Conservation (phyloP, 257 asterid species). For the Haberlea rhodopensis region DNA sequence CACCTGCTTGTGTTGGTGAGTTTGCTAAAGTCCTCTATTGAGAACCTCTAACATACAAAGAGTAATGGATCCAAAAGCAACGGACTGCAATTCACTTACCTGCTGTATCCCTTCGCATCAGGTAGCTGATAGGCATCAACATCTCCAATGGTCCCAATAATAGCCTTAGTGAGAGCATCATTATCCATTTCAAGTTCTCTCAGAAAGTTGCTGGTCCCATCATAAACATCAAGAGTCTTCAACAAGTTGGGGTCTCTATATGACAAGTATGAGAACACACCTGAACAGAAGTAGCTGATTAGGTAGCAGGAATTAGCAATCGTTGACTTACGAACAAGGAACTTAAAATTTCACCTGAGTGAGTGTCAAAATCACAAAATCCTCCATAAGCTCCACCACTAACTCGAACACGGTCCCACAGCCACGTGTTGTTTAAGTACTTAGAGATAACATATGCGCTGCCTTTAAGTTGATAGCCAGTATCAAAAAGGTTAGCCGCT, state of each 20-base stretch:
- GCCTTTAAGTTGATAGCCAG: slow-evolving; percentile 90
- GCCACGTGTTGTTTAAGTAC: slow-evolving; percentile 78
- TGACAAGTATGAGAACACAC: slow-evolving; percentile 88
- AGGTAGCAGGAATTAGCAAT: slow-evolving; percentile 16
- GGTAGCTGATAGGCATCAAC: slow-evolving; percentile 93
- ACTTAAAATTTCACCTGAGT: slow-evolving; percentile 58
- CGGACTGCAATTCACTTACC: slow-evolving; percentile 43
- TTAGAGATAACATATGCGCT: slow-evolving; percentile 91
- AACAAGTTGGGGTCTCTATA: slow-evolving; percentile 95
- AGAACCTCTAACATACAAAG: neutral
- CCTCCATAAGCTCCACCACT: slow-evolving; percentile 99
- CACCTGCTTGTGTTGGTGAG: neutral
- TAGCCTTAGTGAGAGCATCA: slow-evolving; percentile 92
- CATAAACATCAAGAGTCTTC: slow-evolving; percentile 89
- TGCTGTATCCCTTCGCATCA: slow-evolving; percentile 95
- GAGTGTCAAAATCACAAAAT: slow-evolving; percentile 91
- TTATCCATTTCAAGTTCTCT: slow-evolving; percentile 84
- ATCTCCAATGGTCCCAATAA: slow-evolving; percentile 97
- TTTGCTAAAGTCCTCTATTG: neutral
- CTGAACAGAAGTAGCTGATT: slow-evolving; percentile 41
- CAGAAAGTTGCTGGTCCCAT: slow-evolving; percentile 78
- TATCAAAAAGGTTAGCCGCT: slow-evolving; percentile 86
- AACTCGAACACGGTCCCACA: slow-evolving; percentile 99
- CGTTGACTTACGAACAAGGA: slow-evolving; percentile 9
- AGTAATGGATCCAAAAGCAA: slow-evolving; percentile 6